A percentile compares a stretch with the other conserved stretches of the same genome.
phyloP scores from a whole-genome alignment of 352 stramenopile genomes.

The Phytophthora citricola region DNA sequence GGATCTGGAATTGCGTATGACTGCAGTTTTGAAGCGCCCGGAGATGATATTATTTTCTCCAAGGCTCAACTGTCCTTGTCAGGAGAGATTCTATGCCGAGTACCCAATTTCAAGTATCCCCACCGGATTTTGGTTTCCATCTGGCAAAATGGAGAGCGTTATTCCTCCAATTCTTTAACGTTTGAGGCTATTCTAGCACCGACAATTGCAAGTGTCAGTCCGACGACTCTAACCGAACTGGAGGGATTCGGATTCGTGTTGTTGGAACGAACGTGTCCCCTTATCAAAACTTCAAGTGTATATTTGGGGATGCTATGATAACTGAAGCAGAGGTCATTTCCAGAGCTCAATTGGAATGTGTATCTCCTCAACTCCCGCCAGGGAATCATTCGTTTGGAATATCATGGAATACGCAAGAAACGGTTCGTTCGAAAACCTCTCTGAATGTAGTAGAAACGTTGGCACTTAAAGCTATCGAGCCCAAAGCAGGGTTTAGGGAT shows the following conservation, averaged over 20 bases:
- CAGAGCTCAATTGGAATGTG: slow-evolving; percentile 37
- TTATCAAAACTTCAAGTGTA: slow-evolving; percentile 23
- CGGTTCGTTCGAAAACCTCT: background rate
- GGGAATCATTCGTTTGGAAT: slow-evolving; percentile 44
- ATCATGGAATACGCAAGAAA: slow-evolving; percentile 51
- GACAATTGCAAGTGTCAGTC: slow-evolving; percentile 23
- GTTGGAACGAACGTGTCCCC: slow-evolving; percentile 23
- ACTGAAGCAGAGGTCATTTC: slow-evolving; percentile 21
- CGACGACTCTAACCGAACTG: slow-evolving; percentile 22
- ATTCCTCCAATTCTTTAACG: slow-evolving; percentile 34
- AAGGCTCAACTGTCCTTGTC: slow-evolving; percentile 4
- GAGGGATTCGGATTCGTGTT: slow-evolving; percentile 28
- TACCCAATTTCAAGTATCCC: slow-evolving; percentile 7
- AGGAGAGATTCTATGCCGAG: slow-evolving; percentile 20
- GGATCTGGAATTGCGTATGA: slow-evolving; percentile 15
- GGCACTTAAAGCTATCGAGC: slow-evolving; percentile 30
- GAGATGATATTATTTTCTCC: slow-evolving; percentile 12
- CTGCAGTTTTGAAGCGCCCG: slow-evolving; percentile 40
- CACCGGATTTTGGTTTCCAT: slow-evolving; percentile 32
- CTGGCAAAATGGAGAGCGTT: slow-evolving; percentile 42
- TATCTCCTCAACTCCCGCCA: slow-evolving; percentile 22
- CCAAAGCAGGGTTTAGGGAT: slow-evolving; percentile 21
- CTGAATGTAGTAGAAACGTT: slow-evolving; percentile 32
- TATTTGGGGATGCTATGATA: slow-evolving; percentile 23
- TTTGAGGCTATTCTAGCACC: slow-evolving; percentile 32